A percentile compares a stretch with the other conserved stretches of the same genome.
Evolutionary conservation across 495 filamentous ascomycete genomes (phyloP).

Genomic region (Podospora pseudoanserina): DNA sequence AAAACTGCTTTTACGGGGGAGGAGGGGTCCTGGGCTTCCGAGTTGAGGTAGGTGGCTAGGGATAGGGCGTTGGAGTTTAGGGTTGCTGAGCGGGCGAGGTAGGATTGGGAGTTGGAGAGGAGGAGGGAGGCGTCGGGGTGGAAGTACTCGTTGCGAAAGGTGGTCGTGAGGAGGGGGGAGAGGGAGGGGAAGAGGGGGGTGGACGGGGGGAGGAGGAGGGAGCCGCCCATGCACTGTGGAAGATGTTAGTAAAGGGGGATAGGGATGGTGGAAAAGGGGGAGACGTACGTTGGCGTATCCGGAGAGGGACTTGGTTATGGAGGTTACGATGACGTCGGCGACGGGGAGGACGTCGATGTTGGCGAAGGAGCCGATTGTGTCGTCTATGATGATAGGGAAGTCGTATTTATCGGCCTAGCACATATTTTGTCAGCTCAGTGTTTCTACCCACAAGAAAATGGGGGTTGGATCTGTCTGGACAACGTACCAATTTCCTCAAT

Average conservation of each 20-base stretch:
- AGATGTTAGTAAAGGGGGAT: conserved; percentile 1
- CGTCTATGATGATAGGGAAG: conserved; percentile 49
- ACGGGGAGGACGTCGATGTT: conserved; percentile 44
- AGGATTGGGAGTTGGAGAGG: conserved; percentile 41
- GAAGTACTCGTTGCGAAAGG: conserved; percentile 42
- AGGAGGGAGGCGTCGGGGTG: conserved; percentile 38
- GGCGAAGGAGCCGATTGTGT: conserved; percentile 48
- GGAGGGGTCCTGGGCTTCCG: conserved; percentile 19
- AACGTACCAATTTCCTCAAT: conserved; percentile 32
- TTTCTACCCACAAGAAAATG: no score
- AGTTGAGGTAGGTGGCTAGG: conserved; percentile 37
- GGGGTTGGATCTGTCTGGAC: no score
- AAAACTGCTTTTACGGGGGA: conserved; percentile 36
- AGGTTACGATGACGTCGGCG: conserved; percentile 46
- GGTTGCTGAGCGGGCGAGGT: conserved; percentile 35
- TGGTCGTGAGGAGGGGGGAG: conserved; percentile 24
- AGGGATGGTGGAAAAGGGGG: conserved; percentile 32
- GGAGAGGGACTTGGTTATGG: conserved; percentile 50
- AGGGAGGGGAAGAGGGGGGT: conserved; percentile 32
- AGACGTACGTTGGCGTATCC: conserved; percentile 50
- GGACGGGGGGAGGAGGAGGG: conserved; percentile 40
- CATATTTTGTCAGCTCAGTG: background rate
- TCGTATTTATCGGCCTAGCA: conserved; percentile 39
- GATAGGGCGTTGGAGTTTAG: conserved; percentile 44
- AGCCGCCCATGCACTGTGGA: conserved; percentile 44